A percentile compares a stretch with the other conserved stretches of the same genome.
Evolutionary conservation across 768 basidiomycete species (phyloP).

Genomic region (Hygrocybe punicea): DNA sequence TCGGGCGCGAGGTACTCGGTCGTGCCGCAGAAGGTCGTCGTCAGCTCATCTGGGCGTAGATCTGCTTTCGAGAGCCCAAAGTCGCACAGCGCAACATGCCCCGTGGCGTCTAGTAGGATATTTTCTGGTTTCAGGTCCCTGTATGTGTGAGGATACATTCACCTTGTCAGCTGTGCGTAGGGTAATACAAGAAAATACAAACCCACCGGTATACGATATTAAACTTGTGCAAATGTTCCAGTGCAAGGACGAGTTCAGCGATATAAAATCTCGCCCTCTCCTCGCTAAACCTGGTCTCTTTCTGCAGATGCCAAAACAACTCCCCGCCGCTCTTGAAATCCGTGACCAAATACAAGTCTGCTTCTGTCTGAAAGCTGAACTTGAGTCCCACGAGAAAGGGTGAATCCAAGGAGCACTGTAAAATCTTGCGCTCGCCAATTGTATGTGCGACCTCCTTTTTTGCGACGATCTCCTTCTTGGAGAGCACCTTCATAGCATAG

Average conservation of each 20-base stretch:
- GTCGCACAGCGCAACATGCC: constrained; percentile 97
- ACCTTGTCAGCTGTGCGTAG: not conserved
- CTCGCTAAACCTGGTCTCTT: constrained; percentile 90
- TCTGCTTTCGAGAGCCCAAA: constrained; percentile 98
- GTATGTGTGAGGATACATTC: constrained; percentile 7
- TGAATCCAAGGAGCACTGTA: constrained; percentile 87
- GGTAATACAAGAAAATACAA: constrained; percentile 13
- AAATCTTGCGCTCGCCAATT: constrained; percentile 98
- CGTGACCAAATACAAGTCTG: constrained; percentile 92
- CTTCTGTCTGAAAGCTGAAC: constrained; percentile 96
- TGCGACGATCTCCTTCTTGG: constrained; percentile 97
- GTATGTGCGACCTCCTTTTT: constrained; percentile 99
- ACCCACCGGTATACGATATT: constrained; percentile 89
- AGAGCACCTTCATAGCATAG: constrained; percentile 99
- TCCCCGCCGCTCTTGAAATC: constrained; percentile 99
- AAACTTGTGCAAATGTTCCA: constrained; percentile 97
- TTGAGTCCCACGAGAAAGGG: constrained; percentile 98
- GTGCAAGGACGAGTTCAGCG: constrained; percentile 89
- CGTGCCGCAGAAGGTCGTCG: constrained; percentile 99
- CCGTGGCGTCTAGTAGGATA: constrained; percentile 95
- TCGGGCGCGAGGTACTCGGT: constrained; percentile 99
- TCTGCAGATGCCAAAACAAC: constrained; percentile 96
- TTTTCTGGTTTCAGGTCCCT: constrained; percentile 98
- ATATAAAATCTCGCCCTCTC: constrained; percentile 95
- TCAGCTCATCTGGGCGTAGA: constrained; percentile 86